phyloP scores from a whole-genome alignment of 2,329 filamentous ascomycete species.

The Ophiostoma tasmaniense region DNA sequence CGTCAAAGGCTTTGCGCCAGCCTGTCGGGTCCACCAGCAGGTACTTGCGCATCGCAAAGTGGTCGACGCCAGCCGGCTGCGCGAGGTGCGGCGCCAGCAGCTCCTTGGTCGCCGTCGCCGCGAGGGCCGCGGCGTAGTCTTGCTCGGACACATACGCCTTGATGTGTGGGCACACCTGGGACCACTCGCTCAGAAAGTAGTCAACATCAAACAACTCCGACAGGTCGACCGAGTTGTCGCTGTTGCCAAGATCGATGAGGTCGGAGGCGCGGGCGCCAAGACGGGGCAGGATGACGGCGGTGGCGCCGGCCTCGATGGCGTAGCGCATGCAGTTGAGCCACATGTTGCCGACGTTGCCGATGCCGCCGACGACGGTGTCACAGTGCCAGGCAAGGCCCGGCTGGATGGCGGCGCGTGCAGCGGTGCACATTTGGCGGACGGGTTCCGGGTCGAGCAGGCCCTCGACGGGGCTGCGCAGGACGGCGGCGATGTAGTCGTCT shows the following conservation, averaged over 20 bases:
- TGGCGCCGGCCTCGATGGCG: slow-evolving; percentile 27
- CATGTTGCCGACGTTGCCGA: slow-evolving; percentile 31
- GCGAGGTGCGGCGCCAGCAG: not conserved
- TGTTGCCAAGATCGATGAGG: slow-evolving; percentile 17
- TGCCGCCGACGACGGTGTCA: slow-evolving; percentile 28
- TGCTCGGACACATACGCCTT: slow-evolving; percentile 17
- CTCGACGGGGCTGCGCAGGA: slow-evolving; percentile 20
- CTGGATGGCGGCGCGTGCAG: slow-evolving; percentile 23
- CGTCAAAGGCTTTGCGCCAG: slow-evolving; percentile 22
- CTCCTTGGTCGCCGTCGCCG: not conserved
- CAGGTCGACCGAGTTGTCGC: slow-evolving; percentile 15
- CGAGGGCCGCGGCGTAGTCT: not conserved
- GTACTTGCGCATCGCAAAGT: slow-evolving; percentile 14
- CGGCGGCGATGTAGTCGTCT: slow-evolving; percentile 18
- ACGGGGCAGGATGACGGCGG: slow-evolving; percentile 20
- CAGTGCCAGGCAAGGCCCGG: slow-evolving; percentile 31
- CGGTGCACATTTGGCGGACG: slow-evolving; percentile 24
- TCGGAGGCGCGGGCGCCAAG: slow-evolving; percentile 22
- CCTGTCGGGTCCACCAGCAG: slow-evolving; percentile 20
- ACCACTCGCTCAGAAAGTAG: slow-evolving; percentile 18
- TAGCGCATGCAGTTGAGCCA: slow-evolving; percentile 32
- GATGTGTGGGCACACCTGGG: slow-evolving; percentile 18
- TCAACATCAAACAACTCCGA: slow-evolving; percentile 17
- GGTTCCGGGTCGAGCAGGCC: slow-evolving; percentile 20
- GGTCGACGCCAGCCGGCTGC: not conserved